phyloP scores from a whole-genome alignment of 176 grass and related monocot species.

The Phoenix roebelenii region DNA sequence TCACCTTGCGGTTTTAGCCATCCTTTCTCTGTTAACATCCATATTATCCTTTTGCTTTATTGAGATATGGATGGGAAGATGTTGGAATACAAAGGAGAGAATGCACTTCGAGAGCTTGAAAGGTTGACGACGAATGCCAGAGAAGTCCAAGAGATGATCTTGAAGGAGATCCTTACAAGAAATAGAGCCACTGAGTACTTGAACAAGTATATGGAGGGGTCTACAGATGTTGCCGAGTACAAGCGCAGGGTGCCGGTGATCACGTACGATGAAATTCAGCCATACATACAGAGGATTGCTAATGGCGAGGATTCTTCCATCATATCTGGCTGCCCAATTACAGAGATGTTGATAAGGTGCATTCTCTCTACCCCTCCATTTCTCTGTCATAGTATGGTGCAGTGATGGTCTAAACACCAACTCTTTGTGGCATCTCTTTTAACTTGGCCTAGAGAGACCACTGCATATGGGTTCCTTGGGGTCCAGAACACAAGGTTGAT shows the following conservation, averaged over 20 bases:
- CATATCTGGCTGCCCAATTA: conserved; percentile 47
- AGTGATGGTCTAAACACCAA: no score
- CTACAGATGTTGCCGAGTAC: conserved; percentile 42
- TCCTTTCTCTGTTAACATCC: conserved; percentile 20
- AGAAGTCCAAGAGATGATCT: conserved; percentile 46
- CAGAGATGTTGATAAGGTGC: conserved; percentile 61
- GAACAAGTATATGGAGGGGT: conserved; percentile 53
- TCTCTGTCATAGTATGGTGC: no score
- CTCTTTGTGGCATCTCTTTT: no score
- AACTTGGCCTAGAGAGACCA: no score
- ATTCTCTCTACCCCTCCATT: background rate
- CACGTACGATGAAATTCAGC: conserved; percentile 45
- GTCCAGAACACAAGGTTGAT: no score
- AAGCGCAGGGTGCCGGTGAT: conserved; percentile 47
- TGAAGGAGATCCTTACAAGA: conserved; percentile 50
- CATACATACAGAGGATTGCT: conserved; percentile 53
- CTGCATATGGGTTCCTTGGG: no score
- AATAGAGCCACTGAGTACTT: conserved; percentile 62
- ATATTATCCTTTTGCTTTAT: conserved; percentile 4
- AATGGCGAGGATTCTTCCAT: conserved; percentile 56
- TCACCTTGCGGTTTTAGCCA: conserved; percentile 25
- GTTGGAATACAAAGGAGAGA: conserved; percentile 38
- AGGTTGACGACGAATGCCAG: conserved; percentile 46
- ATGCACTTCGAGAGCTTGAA: conserved; percentile 59
- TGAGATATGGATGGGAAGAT: conserved; percentile 40